These are phyloP conservation scores for Podospora anserina DNA, from an alignment of 495 filamentous ascomycete species.

Conservation along the genomic window DNA sequence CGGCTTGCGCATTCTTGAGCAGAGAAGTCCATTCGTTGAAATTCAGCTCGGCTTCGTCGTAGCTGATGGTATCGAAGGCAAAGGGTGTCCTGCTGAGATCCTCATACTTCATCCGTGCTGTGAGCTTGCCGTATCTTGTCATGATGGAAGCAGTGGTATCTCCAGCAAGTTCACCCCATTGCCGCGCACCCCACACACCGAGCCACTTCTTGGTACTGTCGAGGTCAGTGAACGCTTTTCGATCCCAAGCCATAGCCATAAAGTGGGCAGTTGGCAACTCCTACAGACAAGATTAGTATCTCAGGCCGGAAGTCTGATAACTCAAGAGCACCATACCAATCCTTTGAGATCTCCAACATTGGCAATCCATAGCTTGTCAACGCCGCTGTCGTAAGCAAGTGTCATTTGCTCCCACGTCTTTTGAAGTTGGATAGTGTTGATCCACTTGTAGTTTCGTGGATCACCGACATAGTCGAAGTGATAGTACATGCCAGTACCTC, in stretches of 20 bases:
- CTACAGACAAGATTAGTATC: slow-evolving; percentile 7
- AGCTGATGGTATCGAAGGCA: slow-evolving; percentile 57
- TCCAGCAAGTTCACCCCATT: slow-evolving; percentile 33
- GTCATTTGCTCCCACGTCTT: slow-evolving; percentile 54
- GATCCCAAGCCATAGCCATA: slow-evolving; percentile 60
- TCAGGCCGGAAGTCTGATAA: background rate
- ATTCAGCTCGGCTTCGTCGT: slow-evolving; percentile 60
- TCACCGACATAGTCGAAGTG: slow-evolving; percentile 64
- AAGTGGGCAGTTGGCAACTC: slow-evolving; percentile 57
- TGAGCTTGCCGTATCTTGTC: slow-evolving; percentile 55
- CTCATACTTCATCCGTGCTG: slow-evolving; percentile 59
- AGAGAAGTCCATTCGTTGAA: slow-evolving; percentile 54
- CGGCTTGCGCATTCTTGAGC: slow-evolving; percentile 42
- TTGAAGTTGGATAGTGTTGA: slow-evolving; percentile 59
- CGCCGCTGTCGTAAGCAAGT: slow-evolving; percentile 54
- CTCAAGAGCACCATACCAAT: slow-evolving; percentile 33
- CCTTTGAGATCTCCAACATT: slow-evolving; percentile 67
- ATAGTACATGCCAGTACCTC: slow-evolving; percentile 64
- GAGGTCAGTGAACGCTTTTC: slow-evolving; percentile 39
- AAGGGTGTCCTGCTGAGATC: slow-evolving; percentile 49
- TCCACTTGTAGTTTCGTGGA: slow-evolving; percentile 60
- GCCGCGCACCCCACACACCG: slow-evolving; percentile 41
- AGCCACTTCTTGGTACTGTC: slow-evolving; percentile 50
- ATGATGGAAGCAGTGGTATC: slow-evolving; percentile 47
- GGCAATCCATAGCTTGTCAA: slow-evolving; percentile 60